phyloP scores from a whole-genome alignment of 805 yeast genomes.

The Saccharomycopsis sp. region DNA sequence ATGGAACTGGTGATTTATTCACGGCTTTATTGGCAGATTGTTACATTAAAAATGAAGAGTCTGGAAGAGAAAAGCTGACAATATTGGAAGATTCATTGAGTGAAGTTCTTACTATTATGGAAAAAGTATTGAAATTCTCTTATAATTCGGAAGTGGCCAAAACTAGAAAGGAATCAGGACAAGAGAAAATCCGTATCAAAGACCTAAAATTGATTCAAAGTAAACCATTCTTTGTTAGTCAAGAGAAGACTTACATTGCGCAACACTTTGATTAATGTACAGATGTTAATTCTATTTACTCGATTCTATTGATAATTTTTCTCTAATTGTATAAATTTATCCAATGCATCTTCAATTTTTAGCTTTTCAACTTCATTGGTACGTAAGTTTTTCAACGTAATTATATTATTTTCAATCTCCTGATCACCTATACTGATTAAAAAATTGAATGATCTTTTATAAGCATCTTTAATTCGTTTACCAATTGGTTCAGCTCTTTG shows the following conservation, averaged over 20 bases:
- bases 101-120: slow-evolving; percentile 35
- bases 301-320: slow-evolving; percentile 24
- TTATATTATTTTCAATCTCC: slow-evolving; percentile 43
- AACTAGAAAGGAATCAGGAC: background rate
- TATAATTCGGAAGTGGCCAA: slow-evolving; percentile 24
- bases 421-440: slow-evolving; percentile 83
- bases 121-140: slow-evolving; percentile 36
- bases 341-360: slow-evolving; percentile 44
- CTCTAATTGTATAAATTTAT: slow-evolving; percentile 50
- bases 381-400: slow-evolving; percentile 13
- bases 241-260: background rate
- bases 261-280: background rate
- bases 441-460: slow-evolving; percentile 66
- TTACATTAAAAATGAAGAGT: slow-evolving; percentile 29
- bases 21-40: slow-evolving; percentile 52
- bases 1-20: slow-evolving; percentile 73
- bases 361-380: slow-evolving; percentile 32
- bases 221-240: slow-evolving; percentile 8
- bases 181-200: slow-evolving; percentile 6
- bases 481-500: slow-evolving; percentile 73
- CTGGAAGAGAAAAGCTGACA: background rate
- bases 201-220: slow-evolving; percentile 13
- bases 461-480: slow-evolving; percentile 71
- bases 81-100: slow-evolving; percentile 32
- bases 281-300: background rate